Conservation (phyloP, 495 filamentous ascomycete genomes). For the Xylaria flabelliformis region DNA sequence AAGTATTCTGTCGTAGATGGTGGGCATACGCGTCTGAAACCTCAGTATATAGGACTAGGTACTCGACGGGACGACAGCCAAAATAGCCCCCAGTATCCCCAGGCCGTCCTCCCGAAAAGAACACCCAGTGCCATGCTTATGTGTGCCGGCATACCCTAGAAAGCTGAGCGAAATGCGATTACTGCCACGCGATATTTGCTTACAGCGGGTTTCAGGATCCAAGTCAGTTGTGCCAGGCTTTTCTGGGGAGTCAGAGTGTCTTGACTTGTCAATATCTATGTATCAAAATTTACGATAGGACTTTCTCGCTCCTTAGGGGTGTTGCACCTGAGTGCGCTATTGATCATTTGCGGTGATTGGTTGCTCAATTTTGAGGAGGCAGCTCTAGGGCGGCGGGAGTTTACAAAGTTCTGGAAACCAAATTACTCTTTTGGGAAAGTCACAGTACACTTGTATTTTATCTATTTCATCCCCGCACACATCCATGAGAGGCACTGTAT, state of each 20-base stretch:
- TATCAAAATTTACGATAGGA: not conserved
- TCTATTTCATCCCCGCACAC: conserved; percentile 7
- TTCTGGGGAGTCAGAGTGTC: conserved; percentile 12
- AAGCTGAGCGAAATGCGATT: conserved; percentile 26
- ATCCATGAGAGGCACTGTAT: not conserved
- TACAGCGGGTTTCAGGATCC: conserved; percentile 19
- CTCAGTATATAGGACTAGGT: not conserved
- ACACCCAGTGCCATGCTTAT: conserved; percentile 9
- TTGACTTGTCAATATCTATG: not conserved
- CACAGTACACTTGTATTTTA: conserved; percentile 3
- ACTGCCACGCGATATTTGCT: conserved; percentile 29
- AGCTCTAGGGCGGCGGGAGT: conserved; percentile 20
- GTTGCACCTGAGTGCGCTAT: not conserved
- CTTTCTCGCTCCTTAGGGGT: not conserved
- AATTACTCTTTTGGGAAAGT: conserved; percentile 25
- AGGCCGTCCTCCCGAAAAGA: conserved; percentile 19
- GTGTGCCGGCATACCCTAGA: not conserved
- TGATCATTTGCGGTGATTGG: not conserved
- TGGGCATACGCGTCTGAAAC: conserved; percentile 16
- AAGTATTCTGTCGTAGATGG: conserved; percentile 3
- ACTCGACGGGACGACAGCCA: not conserved
- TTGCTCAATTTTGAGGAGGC: not conserved
- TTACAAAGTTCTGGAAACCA: not conserved
- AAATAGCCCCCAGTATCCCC: conserved; percentile 22
- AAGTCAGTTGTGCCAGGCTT: conserved; percentile 6